Evolutionary conservation across 768 basidiomycete species (phyloP), one percentile per base, ranked within the genome.

Genomic region (Lyophyllum shimeji): DNA sequence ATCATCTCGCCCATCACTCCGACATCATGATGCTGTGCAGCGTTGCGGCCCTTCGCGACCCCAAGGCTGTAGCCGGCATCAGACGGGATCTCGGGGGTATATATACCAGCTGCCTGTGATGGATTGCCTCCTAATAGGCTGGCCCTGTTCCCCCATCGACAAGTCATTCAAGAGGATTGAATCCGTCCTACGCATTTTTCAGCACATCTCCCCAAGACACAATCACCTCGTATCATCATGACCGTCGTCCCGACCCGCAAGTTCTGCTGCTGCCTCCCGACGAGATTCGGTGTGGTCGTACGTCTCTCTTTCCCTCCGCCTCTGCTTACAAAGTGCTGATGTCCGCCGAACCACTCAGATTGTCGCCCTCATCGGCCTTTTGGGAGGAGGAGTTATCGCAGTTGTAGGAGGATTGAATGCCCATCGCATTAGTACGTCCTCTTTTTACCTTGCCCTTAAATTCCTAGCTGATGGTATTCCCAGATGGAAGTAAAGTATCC

Each of bases 181-280:
- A 60, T 53, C 57, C 54, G 25, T 58, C 33, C 52, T 39, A 34
- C 55, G 33, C 53, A 52, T 50, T 47, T 37, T 25, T n/a, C n/a
- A n/a, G 51, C 50, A 44, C 47, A 45, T 37, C n/a, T 40, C 20
- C 18, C 53, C 50, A 56, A 60, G 52, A 51, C 46, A 56, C 50
- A 53, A 24, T 15, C 40, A 51, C 56, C 59, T 56, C 31, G 11
- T 49, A 60, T 51, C 54, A 68, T 58, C 58, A 76, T 74, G 71
- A 67, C 69, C 18, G 64, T 68, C 53, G 71, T 77, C 57, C 60
- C 57, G 43, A 71, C 73, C 47, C 76, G 78, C 60, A 79, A 71
- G 37, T 80, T 79, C 65, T 80, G 78, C 61, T 78, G 77, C 70
- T 80, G 79, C 65, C 73, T 81, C 48, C 79, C 81, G 8, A 76